A percentile compares a stretch with the other conserved stretches of the same genome.
Conservation (phyloP, 176 grass and related monocot species). For the Echinochloa phyllopogon region DNA sequence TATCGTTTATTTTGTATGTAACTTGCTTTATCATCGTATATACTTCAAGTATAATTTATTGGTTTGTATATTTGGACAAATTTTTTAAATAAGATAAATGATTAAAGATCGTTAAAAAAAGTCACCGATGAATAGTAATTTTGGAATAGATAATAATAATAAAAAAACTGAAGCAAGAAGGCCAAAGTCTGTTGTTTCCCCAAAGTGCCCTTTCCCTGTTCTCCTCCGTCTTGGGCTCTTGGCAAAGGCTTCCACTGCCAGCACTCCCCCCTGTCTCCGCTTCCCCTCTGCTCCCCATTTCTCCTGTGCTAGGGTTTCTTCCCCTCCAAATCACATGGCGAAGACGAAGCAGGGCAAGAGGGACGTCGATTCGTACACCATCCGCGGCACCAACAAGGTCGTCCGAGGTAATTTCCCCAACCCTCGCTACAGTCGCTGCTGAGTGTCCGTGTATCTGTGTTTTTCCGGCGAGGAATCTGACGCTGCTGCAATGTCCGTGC, state of each 20-base stretch:
- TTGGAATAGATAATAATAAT: no score
- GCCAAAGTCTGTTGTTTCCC: background rate
- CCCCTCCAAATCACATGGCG: slow-evolving; percentile 52
- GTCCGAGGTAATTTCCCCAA: slow-evolving; percentile 60
- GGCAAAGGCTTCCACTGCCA: background rate
- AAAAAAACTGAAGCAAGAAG: no score
- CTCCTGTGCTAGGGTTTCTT: slow-evolving; percentile 45
- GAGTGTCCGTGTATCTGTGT: no score
- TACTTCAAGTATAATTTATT: no score
- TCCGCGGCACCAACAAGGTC: slow-evolving; percentile 77
- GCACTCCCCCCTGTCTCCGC: background rate
- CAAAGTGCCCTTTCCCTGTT: background rate
- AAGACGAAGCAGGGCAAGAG: slow-evolving; percentile 83
- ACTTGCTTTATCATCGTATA: no score
- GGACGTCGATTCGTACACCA: slow-evolving; percentile 83
- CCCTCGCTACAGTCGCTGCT: background rate
- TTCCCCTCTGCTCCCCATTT: background rate
- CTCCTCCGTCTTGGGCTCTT: background rate
- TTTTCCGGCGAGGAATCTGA: slow-evolving; percentile 32
- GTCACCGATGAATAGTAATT: no score
- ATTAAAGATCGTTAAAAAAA: no score
- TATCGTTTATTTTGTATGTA: no score
- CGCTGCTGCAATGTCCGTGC: slow-evolving; percentile 12
- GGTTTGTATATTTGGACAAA: no score
- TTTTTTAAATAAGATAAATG: no score